Evolutionary conservation across 2,329 filamentous ascomycete genomes (phyloP).

Genomic region (Penicillium brevicompactum): DNA sequence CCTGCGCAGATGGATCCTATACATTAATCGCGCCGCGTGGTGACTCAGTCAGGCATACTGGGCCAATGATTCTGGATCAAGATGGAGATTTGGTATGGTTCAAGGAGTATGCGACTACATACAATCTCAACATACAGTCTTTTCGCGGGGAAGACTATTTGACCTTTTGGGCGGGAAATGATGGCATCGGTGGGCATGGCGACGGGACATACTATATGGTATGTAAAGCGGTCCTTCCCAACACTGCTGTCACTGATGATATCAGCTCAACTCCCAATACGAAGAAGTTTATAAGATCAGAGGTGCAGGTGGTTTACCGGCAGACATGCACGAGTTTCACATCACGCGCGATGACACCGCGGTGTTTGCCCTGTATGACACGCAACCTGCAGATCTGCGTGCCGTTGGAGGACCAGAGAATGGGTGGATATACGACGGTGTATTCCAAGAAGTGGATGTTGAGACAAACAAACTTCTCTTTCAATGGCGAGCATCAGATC

Average conservation of each 20-base stretch:
- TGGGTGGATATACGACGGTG: conserved; percentile 45
- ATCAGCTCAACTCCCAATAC: conserved; percentile 35
- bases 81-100: conserved; percentile 52
- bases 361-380: conserved; percentile 45
- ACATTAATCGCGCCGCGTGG: conserved; percentile 46
- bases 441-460: conserved; percentile 52
- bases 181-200: conserved; percentile 49
- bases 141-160: conserved; percentile 50
- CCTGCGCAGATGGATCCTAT: conserved; percentile 43
- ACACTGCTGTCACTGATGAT: not conserved
- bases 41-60: conserved; percentile 32
- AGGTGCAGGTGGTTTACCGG: conserved; percentile 39
- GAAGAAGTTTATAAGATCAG: conserved; percentile 39
- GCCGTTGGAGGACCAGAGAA: conserved; percentile 35
- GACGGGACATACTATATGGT: conserved; percentile 52
- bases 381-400: conserved; percentile 42
- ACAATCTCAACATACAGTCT: conserved; percentile 50
- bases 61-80: conserved; percentile 49
- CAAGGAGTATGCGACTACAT: conserved; percentile 41
- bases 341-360: conserved; percentile 48
- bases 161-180: conserved; percentile 54
- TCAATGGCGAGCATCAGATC: conserved; percentile 52
- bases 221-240: not conserved
- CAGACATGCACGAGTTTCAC: conserved; percentile 49
- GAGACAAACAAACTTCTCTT: conserved; percentile 48